Percentiles rank a stretch among this genome's conserved stretches.
Evolutionary conservation across 2,329 filamentous ascomycete genomes (phyloP).

Genomic region (Purpureocillium takamizusanense): DNA sequence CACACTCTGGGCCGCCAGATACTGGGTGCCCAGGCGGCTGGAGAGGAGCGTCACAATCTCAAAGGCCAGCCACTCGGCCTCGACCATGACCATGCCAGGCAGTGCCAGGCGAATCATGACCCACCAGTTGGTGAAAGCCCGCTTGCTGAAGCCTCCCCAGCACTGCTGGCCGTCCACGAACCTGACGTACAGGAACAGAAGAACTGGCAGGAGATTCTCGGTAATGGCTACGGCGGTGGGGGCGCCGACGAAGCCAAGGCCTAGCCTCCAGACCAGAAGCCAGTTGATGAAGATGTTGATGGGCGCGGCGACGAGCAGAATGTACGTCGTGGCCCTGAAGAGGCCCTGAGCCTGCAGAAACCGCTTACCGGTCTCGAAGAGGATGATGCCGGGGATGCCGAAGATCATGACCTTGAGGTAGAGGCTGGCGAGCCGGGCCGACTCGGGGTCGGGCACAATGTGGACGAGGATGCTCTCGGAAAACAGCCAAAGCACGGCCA

Average conservation of each 20-base stretch:
- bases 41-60: conserved; percentile 81
- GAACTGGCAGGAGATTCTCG: conserved; percentile 65
- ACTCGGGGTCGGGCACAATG: conserved; percentile 42
- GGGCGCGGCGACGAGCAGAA: conserved; percentile 67
- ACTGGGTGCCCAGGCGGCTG: conserved; percentile 68
- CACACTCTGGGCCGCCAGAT: conserved; percentile 82
- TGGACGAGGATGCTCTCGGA: conserved; percentile 54
- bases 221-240: conserved; percentile 74
- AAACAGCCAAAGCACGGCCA: conserved; percentile 61
- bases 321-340: conserved; percentile 69
- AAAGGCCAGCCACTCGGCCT: conserved; percentile 89
- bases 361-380: conserved; percentile 71
- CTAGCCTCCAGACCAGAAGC: conserved; percentile 65
- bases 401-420: conserved; percentile 66
- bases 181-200: conserved; percentile 70
- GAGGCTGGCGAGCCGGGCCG: conserved; percentile 57
- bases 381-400: conserved; percentile 67
- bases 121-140: conserved; percentile 67
- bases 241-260: conserved; percentile 67
- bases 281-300: conserved; percentile 71
- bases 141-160: conserved; percentile 71
- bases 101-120: conserved; percentile 77
- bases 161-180: conserved; percentile 68
- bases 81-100: conserved; percentile 86
- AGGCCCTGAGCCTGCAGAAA: conserved; percentile 78